Base-by-base conservation (phyloP, 345 rosid species). In the Garcia nutans region DNA sequence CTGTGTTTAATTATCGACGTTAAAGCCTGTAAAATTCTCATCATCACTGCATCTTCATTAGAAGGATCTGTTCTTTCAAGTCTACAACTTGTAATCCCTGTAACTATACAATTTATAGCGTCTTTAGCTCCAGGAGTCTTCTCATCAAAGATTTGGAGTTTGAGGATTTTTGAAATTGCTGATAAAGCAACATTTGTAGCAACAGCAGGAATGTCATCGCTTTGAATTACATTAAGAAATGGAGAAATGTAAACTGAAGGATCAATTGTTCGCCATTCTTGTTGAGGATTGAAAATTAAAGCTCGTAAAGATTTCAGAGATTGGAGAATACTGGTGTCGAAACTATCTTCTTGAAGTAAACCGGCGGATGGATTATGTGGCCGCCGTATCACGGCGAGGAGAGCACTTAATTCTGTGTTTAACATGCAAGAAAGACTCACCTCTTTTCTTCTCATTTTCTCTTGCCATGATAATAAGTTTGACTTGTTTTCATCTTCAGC, bases 401-500 rank as follows among this genome's bases (percentile, higher is more conserved):
- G 86, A 9, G 98, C 95, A 0, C 94, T 94, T 1, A 95, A 93
- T 76, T 95, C 99, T 0, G 99, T 90, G 88, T 90, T 95, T 57
- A 95, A 83, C 98, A 95, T 95, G 86, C 97, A 95, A 0, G 98
- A 92, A 65, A 92, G 74, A 16, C 89, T 93, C 0, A 89, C 76
- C 79, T 90, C 89, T 82, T 85, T 91, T 74, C 92, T 81, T 61
- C 75, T 81, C 76, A 79, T 79, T 31, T 71, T 85, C 17, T 64
- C 73, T 3, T 73, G 49, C 70, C 73, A 74, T 33, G 81, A 74
- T 24, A 81, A 42, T 33, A 69, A 31, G 42, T 8, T 3, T 31
- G n/a, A 64, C 59, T 52, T 57, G 23, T 47, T 74, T 52, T 74
- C 82, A 22, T 75, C 88, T 28, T 78, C 82, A 20, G 41, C 73